Evolutionary conservation across 495 filamentous ascomycete genomes (phyloP), one percentile per base, ranked within the genome.

Genomic region (Pyrenula massariospora): DNA sequence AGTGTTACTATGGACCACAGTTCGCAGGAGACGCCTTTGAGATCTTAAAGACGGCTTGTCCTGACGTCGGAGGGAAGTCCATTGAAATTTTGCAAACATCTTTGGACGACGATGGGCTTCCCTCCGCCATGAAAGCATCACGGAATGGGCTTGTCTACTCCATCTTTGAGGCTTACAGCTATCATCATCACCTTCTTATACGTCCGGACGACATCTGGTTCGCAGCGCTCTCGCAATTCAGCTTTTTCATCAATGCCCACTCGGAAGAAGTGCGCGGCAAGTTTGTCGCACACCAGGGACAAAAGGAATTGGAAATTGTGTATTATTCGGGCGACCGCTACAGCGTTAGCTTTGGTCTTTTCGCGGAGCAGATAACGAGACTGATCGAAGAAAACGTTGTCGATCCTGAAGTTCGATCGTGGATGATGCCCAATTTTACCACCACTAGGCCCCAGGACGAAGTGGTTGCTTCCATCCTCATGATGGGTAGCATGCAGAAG

Each of bases 121-220:
- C n/a, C n/a, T n/a, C n/a, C n/a, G n/a, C n/a, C n/a, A n/a, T n/a
- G n/a, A n/a, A n/a, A n/a, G n/a, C n/a, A n/a, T n/a, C n/a, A n/a
- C n/a, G n/a, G n/a, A 42, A 42, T 15, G 31, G 31, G 8, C 31
- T 42, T 15, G 31, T 42, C 15, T 42, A 42, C 31, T 8, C 31
- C 5, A 15, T 42, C 31, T 15, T 42, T 8, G 5, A 42, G 5
- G 31, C 31, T 15, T 42, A 15, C 8, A 8, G 8, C 31, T 5
- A 15, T 15, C 31, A 85, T 55, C 76, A 77, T 54, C 68, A 78
- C 56, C 72, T 84, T 8, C 66, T 70, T 10, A 65, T 85, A 52
- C 75, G 82, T 12, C 81, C 81, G 10, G 81, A 85, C 48, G 81
- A 85, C 60, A 66, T 85, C 49, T 85, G 82, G 81, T 69, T 83